Percentiles rank a stretch among this genome's conserved stretches.
Evolutionary conservation across 257 asterid species (phyloP).

Genomic region (Thymus quinquecostatus): DNA sequence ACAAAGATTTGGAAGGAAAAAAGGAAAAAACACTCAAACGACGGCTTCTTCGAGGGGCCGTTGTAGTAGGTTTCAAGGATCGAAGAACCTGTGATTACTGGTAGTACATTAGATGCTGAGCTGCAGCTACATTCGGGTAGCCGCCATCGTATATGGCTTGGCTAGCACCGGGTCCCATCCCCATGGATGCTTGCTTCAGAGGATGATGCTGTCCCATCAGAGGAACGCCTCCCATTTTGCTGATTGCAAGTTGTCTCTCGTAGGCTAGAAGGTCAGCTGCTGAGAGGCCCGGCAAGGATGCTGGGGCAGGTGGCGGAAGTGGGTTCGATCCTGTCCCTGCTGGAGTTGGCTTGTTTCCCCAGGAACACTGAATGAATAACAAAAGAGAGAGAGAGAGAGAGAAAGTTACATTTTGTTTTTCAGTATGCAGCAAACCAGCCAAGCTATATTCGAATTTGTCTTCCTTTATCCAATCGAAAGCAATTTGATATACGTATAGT

Average conservation of each 20-base stretch:
- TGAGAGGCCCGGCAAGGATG: constrained; percentile 55
- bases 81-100: constrained; percentile 42
- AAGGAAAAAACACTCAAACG: constrained; percentile 25
- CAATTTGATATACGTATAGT: too few species aligned
- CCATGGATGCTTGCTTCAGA: constrained; percentile 67
- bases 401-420: neutral
- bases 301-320: constrained; percentile 83
- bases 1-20: constrained; percentile 11
- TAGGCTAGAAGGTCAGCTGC: constrained; percentile 71
- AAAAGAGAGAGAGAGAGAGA: neutral
- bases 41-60: constrained; percentile 12
- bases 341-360: constrained; percentile 99
- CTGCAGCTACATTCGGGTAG: constrained; percentile 73
- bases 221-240: constrained; percentile 70
- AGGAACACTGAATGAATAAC: constrained; percentile 62
- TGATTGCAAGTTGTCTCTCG: constrained; percentile 78
- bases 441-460: too few species aligned
- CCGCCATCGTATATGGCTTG: constrained; percentile 95
- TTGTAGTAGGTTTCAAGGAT: constrained; percentile 24
- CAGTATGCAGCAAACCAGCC: neutral
- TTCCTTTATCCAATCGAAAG: too few species aligned
- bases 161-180: constrained; percentile 75
- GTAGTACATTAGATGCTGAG: constrained; percentile 95
- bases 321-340: constrained; percentile 86
- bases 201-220: constrained; percentile 56